These are phyloP conservation scores for Colletotrichum filicis DNA, from an alignment of 2,329 filamentous ascomycete genomes.

Conservation along the genomic window DNA sequence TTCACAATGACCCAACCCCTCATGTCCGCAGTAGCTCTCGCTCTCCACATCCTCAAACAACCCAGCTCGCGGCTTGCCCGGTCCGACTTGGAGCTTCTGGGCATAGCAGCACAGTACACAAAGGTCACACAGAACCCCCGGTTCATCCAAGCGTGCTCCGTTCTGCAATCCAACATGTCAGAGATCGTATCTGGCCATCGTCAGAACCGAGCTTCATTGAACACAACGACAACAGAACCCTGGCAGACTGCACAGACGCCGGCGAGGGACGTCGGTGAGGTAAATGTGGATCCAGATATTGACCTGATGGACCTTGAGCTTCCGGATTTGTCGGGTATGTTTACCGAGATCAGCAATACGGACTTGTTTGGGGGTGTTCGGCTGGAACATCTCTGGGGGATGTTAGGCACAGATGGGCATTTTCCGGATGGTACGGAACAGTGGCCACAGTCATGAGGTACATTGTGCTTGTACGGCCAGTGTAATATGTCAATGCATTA, in stretches of 20 bases:
- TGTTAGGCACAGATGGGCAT: slow-evolving; percentile 4
- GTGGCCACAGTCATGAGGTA: background rate
- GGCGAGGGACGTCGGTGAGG: background rate
- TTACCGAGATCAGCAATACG: slow-evolving; percentile 25
- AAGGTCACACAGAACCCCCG: slow-evolving; percentile 16
- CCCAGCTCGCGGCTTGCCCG: slow-evolving; percentile 36
- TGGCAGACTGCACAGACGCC: background rate
- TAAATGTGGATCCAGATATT: background rate
- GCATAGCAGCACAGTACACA: slow-evolving; percentile 32
- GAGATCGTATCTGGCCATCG: background rate
- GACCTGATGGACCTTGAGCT: slow-evolving; percentile 23
- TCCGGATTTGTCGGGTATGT: slow-evolving; percentile 23
- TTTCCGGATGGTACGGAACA: background rate
- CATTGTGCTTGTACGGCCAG: background rate
- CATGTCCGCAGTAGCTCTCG: slow-evolving; percentile 36
- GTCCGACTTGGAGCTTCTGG: slow-evolving; percentile 37
- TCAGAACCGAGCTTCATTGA: background rate
- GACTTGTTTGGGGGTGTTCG: slow-evolving; percentile 18
- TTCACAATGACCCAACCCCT: slow-evolving; percentile 33
- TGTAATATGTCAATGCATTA: background rate
- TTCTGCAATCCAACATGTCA: slow-evolving; percentile 22
- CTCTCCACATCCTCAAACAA: slow-evolving; percentile 35
- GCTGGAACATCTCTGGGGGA: slow-evolving; percentile 15
- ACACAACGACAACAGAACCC: background rate
- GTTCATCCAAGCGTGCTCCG: slow-evolving; percentile 25